Evolutionary conservation across 2,329 filamentous ascomycete species (phyloP).

Genomic region (Davidsoniella virescens): DNA sequence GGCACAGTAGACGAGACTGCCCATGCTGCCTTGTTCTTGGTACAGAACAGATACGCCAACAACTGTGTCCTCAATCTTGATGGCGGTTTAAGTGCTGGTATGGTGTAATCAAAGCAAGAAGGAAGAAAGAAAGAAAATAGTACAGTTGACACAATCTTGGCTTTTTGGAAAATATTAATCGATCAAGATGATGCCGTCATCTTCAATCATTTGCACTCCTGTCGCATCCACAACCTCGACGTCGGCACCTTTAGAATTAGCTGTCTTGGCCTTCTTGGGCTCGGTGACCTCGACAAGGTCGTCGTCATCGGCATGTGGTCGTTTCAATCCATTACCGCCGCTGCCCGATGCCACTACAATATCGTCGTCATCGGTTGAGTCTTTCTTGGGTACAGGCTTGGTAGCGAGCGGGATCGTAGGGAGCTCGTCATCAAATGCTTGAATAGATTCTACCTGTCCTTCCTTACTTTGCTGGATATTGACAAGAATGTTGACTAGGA

Average conservation of each 20-base stretch:
- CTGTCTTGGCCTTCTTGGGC: constrained; percentile 33
- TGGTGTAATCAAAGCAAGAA: constrained; percentile 12
- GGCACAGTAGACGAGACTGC: constrained; percentile 57
- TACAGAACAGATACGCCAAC: constrained; percentile 65
- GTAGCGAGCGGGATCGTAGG: constrained; percentile 18
- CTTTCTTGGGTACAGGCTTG: constrained; percentile 26
- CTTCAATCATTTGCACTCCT: constrained; percentile 20
- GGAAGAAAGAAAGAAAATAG: constrained; percentile 9
- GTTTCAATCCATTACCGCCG: constrained; percentile 24
- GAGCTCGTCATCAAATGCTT: constrained; percentile 7
- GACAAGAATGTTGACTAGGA: constrained; percentile 67
- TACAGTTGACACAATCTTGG: constrained; percentile 25
- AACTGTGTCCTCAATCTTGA: constrained; percentile 78
- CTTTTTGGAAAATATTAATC: constrained; percentile 46
- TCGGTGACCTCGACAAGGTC: constrained; percentile 16
- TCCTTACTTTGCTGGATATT: constrained; percentile 36
- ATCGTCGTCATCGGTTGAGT: constrained; percentile 25
- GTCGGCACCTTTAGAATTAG: constrained; percentile 11
- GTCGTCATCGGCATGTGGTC: constrained; percentile 25
- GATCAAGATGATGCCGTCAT: constrained; percentile 29
- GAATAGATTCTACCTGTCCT: constrained; percentile 8
- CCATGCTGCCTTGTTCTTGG: constrained; percentile 66
- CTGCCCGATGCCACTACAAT: not conserved
- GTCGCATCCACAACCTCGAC: constrained; percentile 22
- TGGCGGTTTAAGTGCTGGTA: constrained; percentile 56